These are phyloP conservation scores for Furcasterigmium sp. DNA, from an alignment of 2,329 filamentous ascomycete genomes.

Conservation along the genomic window DNA sequence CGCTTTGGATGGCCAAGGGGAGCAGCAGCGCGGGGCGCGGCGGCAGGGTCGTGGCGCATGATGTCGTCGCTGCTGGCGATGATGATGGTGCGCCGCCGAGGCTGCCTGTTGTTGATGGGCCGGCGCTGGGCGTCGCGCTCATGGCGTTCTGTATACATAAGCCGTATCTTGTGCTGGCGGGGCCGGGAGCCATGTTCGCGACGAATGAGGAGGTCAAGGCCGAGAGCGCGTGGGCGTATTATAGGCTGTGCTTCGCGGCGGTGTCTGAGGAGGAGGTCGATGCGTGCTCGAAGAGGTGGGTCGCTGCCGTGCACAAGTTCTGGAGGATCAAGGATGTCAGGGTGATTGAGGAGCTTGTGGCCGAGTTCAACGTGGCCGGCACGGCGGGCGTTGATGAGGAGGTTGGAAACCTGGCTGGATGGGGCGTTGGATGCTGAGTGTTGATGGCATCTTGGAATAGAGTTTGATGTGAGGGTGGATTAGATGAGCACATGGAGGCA, in stretches of 20 bases:
- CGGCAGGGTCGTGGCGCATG: not conserved
- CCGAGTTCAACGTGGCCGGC: conserved; percentile 20
- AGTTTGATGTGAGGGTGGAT: too few relatives aligned
- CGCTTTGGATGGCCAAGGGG: conserved; percentile 47
- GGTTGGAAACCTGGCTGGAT: conserved; percentile 23
- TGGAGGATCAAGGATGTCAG: conserved; percentile 67
- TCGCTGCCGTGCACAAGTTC: conserved; percentile 65
- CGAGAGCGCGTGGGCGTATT: conserved; percentile 63
- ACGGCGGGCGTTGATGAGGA: conserved; percentile 13
- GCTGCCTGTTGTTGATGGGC: conserved; percentile 41
- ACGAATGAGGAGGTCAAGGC: conserved; percentile 55
- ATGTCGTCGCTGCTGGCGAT: not conserved
- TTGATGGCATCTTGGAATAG: too few relatives aligned
- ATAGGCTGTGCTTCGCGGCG: conserved; percentile 80
- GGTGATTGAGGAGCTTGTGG: conserved; percentile 60
- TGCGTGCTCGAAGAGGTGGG: conserved; percentile 57
- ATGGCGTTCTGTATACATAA: conserved; percentile 67
- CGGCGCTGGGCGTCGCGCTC: conserved; percentile 57
- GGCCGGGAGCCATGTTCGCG: conserved; percentile 70
- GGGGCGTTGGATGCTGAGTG: conserved; percentile 19
- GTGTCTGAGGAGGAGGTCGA: conserved; percentile 66
- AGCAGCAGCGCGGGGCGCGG: conserved; percentile 6
- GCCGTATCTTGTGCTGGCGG: conserved; percentile 64
- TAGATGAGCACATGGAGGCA: too few relatives aligned
- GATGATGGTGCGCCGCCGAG: not conserved